These are phyloP conservation scores for Trichosanthes cucumerina DNA, from an alignment of 306 rosid genomes.

Conservation along the genomic window DNA sequence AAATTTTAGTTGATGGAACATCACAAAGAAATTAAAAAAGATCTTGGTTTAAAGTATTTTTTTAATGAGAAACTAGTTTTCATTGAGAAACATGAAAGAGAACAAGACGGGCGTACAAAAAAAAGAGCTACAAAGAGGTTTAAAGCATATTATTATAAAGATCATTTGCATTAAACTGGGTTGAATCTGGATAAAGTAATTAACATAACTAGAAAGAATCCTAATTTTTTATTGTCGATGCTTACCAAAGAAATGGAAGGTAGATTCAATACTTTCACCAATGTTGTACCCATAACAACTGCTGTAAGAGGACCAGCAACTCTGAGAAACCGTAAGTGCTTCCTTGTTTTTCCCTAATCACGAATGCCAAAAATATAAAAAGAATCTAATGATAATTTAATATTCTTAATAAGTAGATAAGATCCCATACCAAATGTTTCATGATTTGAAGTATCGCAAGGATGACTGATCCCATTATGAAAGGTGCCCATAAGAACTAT, in stretches of 20 bases:
- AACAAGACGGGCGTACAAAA: not conserved
- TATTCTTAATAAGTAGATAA: conserved; percentile 16
- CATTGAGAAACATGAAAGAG: not conserved
- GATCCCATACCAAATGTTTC: conserved; percentile 78
- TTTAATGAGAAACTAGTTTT: not conserved
- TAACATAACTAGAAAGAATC: not conserved
- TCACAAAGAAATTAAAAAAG: not conserved
- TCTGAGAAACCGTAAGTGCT: conserved; percentile 75
- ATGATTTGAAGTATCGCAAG: conserved; percentile 65
- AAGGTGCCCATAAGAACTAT: conserved; percentile 92
- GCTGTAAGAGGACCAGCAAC: conserved; percentile 95
- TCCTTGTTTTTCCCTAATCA: conserved; percentile 80
- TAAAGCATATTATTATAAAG: not conserved
- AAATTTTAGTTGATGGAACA: not conserved
- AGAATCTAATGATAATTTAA: conserved; percentile 13
- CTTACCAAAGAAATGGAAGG: conserved; percentile 83
- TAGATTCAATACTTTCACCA: conserved; percentile 62
- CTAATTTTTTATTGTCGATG: not conserved
- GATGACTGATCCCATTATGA: conserved; percentile 77
- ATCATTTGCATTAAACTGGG: not conserved
- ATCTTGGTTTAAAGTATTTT: not conserved
- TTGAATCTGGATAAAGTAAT: not conserved
- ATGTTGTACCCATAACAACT: conserved; percentile 54
- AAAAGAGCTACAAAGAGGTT: not conserved
- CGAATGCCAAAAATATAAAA: conserved; percentile 21